Base-by-base conservation (phyloP, 495 filamentous ascomycete species). In the Gamarada debralockiae region DNA sequence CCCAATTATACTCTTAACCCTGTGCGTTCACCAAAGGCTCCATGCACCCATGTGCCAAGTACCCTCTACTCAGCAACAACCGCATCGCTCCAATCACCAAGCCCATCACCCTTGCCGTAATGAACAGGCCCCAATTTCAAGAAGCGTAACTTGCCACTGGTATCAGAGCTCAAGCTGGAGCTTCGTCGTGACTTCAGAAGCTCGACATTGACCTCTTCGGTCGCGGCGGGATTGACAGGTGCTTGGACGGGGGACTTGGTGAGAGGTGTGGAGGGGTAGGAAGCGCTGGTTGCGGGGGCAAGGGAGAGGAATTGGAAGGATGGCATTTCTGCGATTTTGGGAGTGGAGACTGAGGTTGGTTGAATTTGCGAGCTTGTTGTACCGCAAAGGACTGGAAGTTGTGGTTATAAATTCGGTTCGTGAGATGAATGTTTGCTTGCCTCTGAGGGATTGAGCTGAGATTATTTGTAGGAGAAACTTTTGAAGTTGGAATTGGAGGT, bases 51-150 rank as follows among this genome's bases (percentile, higher is more conserved):
- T n/a, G n/a, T n/a, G n/a, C n/a, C n/a, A n/a, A n/a, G 10, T 29
- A 4, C 27, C 27, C 27, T 48, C 18, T 40, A 50, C 15, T 41
- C 33, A 39, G 22, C 8, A 25, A 53, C 18, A 27, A 24, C 50
- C 13, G 53, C 52, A 55, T 62, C 59, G 39, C 55, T 58, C 59
- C 59, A 62, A 42, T 62, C 59, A 2, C 52, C 56, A 9, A 37
- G 31, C 8, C 48, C 55, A 27, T 59, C 57, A 10, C 44, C 23
- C 22, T 48, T 50, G 0, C 58, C 58, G 24, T 39, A 44, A 22
- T 61, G 58, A 4, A 61, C 58, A 21, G 59, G 55, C 0, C 56
- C 59, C 21, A 62, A 34, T 36, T 54, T 53, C 22, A 62, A 50
- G 41, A 53, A 62, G 3, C 59, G 48, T 17, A 21, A 27, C 44